Evolutionary conservation across 768 basidiomycete genomes (phyloP), one percentile per base, ranked within the genome.

Genomic region (Agrocybe chaxingu): DNA sequence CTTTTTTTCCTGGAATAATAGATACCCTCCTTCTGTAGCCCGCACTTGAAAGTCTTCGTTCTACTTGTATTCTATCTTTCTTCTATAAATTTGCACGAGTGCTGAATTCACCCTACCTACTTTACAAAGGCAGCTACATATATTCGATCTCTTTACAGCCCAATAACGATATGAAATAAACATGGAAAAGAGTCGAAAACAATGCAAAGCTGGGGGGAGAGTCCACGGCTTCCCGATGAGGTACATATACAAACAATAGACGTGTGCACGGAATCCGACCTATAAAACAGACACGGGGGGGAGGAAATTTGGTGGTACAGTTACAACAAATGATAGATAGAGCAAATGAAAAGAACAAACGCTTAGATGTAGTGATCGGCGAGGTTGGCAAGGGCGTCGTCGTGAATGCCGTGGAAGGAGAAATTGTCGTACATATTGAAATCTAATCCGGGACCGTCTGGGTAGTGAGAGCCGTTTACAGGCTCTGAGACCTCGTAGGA

Each of bases 351-450:
- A 51, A 29, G 47, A 42, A 13, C 12, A 42, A 47, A 16, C 18
- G 11, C 49, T 54, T 37, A 61, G 13, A 66, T 53, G 51, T 62
- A 65, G 24, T 62, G 63, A 34, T 66, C 62, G 4, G 56, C 57
- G 29, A 66, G 52, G 32, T 47, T 54, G 42, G 57, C 56, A 29
- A 67, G 54, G 38, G 58, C 47, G 48, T 69, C 65, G 39, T 66
- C 64, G 7, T 56, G 12, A 9, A 64, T 59, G 37, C 60, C 58
- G 42, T 55, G 52, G 47, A 64, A 66, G 12, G 45, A 47, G 38
- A 57, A 63, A 42, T 60, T 60, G 37, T 66, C 66, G 54, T 67
- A 70, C 10, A 66, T 42, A 43, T 57, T 54, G 46, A 65, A 66
- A 47, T 65, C 66, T 44, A 64, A 56, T 30, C 57, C 50, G 6